Base-by-base conservation (phyloP, 2,329 filamentous ascomycete genomes). In the Fusarium odoratissimum region DNA sequence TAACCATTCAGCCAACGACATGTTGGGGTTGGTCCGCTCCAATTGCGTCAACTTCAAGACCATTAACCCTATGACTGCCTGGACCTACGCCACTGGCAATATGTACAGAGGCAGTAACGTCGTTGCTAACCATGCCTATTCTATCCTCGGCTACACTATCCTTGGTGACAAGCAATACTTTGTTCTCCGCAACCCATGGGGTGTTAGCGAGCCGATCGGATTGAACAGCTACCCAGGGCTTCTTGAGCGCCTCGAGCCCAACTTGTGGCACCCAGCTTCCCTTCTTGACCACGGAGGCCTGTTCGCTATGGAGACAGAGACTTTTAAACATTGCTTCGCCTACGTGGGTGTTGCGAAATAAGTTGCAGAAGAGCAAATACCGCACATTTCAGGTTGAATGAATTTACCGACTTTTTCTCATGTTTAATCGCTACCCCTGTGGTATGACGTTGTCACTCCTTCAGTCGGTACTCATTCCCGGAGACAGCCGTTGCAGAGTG, bases 51-150 rank as follows among this genome's bases (percentile, higher is more conserved):
- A 84, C 78, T 79, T 81, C 69, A 81, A 83, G 75, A 84, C 83
- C 68, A 82, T 84, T 77, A 81, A 79, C 75, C 83, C 83, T 33
- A 83, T 84, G 80, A 76, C 76, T 8, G 82, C 82, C 31, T 85
- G 77, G 76, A 85, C 83, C 40, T 79, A 83, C 70, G 82, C 83
- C 54, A 81, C 82, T 8, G 79, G 79, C 72, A 70, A 74, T 46
- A 76, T 75, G 64, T 84, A 79, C 77, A 77, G 79, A 64, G 83
- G 83, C 58, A 78, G 79, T 78, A 84, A 84, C 75, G 72, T 85
- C 16, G 83, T 84, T 10, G 83, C 82, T 64, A 85, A 84, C 79
- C 83, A 84, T 74, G 83, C 83, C 58, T 84, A 85, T 80, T 83
- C 82, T 38, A 78, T 85, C 17, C 81, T 83, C 23, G 82, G 82